Conservation (phyloP, 768 basidiomycete genomes). For the Lactarius hatsudake region DNA sequence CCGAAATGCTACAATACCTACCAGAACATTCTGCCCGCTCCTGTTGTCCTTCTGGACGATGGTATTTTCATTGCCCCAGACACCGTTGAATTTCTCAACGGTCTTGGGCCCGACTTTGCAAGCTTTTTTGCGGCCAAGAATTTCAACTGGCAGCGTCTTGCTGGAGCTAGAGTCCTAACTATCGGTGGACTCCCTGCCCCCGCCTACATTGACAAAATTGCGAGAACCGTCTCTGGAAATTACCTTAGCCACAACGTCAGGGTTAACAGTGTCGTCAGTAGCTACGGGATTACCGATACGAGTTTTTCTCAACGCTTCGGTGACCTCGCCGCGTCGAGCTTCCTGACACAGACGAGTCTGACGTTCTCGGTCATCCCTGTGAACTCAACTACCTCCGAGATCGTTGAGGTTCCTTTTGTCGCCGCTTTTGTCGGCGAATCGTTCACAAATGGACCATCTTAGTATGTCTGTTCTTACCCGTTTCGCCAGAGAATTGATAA, state of each 20-base stretch:
- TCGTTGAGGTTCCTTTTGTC: conserved; percentile 51
- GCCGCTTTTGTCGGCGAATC: conserved; percentile 44
- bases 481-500: background rate
- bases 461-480: conserved; percentile 39
- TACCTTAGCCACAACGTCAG: conserved; percentile 62
- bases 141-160: conserved; percentile 59
- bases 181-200: conserved; percentile 55
- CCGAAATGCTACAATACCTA: conserved; percentile 48
- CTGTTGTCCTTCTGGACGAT: conserved; percentile 35
- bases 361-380: conserved; percentile 47
- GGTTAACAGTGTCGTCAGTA: conserved; percentile 59
- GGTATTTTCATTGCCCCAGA: conserved; percentile 54
- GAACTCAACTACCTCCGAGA: conserved; percentile 48
- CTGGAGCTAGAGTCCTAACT: conserved; percentile 53
- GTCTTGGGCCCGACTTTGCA: conserved; percentile 46
- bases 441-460: conserved; percentile 52
- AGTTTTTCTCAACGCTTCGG: conserved; percentile 57
- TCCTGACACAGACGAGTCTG: conserved; percentile 46
- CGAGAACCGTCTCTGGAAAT: conserved; percentile 56
- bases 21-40: conserved; percentile 53
- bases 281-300: conserved; percentile 45
- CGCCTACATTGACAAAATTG: conserved; percentile 54
- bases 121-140: conserved; percentile 41
- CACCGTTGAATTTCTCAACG: conserved; percentile 47
- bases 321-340: conserved; percentile 51